Evolutionary conservation across 345 rosid genomes (phyloP), one percentile per base, ranked within the genome.

Genomic region (Eucalyptus cloeziana): DNA sequence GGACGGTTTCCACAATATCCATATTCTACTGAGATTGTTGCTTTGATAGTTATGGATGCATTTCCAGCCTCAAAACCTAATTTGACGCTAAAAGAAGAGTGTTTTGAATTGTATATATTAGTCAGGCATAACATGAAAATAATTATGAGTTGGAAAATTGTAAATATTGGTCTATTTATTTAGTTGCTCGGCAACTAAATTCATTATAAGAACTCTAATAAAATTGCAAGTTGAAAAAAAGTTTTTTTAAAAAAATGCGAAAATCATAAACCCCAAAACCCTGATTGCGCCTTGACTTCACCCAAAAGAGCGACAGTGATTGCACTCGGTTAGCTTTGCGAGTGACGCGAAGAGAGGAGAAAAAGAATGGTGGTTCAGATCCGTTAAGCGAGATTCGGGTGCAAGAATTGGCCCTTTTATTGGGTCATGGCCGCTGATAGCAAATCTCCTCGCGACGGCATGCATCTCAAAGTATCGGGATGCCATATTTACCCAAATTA

Each of bases 371-470:
- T 93, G 91, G 99, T 96, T 90, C 93, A 94, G 94, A 91, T 97
- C 12, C 92, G 98, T 52, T 91, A 96, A 90, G 91, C 96, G 71
- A 94, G 99, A 87, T 92, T 96, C 4, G 99, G 98, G 40, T 96
- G 98, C 92, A 96, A 91, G 79, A 90, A 96, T 89, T 92, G 92
- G 89, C 98, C 99, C 3, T 95, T 96, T 89, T 97, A 92, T 86
- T 93, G 99, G 33, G 91, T 96, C 16, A 95, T 96, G 95, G 97
- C 95, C 5, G 96, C 99, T 21, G 94, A 96, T 93, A 95, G 97
- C 91, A 94, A 96, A 91, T 95, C 98, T 3, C 96, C 96, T 2
- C 92, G 98, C 90, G 98, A 97, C 89, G 99, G 98, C 80, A 96
- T 95, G 90, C 99, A 96, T 88, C 95, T 97, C 31, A 97, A 96